Conservation (phyloP, 1,284 basidiomycete species). For the Marasmius fiardii region DNA sequence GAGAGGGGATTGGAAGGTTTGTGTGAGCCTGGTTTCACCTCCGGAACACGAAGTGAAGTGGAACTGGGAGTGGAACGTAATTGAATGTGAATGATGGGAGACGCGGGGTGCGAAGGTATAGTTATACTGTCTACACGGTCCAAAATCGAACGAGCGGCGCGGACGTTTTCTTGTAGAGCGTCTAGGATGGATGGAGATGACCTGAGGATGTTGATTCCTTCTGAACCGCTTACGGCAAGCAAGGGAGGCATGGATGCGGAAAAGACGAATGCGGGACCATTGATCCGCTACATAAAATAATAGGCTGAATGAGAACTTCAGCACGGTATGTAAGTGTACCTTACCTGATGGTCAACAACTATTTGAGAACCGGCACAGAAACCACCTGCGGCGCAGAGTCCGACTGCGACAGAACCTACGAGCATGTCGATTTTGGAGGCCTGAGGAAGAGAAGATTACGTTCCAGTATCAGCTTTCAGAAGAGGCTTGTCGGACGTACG, state of each 20-base stretch:
- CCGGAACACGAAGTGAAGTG: slow-evolving; percentile 17
- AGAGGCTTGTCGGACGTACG: slow-evolving; percentile 39
- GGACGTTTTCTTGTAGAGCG: slow-evolving; percentile 80
- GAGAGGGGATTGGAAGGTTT: slow-evolving; percentile 45
- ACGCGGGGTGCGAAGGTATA: slow-evolving; percentile 83
- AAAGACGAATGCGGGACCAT: slow-evolving; percentile 94
- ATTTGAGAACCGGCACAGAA: slow-evolving; percentile 91
- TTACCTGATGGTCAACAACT: slow-evolving; percentile 86
- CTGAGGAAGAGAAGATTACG: slow-evolving; percentile 25
- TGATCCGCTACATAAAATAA: slow-evolving; percentile 90
- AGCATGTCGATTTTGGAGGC: slow-evolving; percentile 79
- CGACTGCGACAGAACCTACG: slow-evolving; percentile 84
- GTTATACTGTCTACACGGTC: slow-evolving; percentile 79
- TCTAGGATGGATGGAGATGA: slow-evolving; percentile 73
- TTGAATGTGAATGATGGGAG: slow-evolving; percentile 87
- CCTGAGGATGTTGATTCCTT: slow-evolving; percentile 78
- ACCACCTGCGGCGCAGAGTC: slow-evolving; percentile 84
- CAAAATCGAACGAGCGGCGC: slow-evolving; percentile 71
- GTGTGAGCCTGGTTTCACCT: slow-evolving; percentile 14
- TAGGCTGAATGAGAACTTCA: not conserved
- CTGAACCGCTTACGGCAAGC: slow-evolving; percentile 83
- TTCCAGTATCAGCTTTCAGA: not conserved
- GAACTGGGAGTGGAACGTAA: slow-evolving; percentile 41
- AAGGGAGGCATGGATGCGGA: slow-evolving; percentile 93
- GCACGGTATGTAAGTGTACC: slow-evolving; percentile 3